These are phyloP conservation scores for Triticum timopheevii DNA, from an alignment of 176 grass and related monocot species.

Conservation along the genomic window DNA sequence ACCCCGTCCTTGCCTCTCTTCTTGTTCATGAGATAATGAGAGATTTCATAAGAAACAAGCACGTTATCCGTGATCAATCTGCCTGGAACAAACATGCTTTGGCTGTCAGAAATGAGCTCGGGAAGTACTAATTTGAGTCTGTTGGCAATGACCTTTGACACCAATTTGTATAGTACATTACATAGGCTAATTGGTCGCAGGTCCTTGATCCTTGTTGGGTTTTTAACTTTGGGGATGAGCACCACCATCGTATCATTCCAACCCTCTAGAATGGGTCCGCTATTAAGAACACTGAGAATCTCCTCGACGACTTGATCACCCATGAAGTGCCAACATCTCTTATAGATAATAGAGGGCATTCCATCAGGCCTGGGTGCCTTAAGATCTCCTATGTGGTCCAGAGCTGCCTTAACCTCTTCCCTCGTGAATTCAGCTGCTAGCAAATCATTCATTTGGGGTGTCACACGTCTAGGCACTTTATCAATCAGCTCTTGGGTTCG, in stretches of 20 bases:
- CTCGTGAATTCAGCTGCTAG: not conserved
- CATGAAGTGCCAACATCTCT: not conserved
- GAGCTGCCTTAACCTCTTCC: not conserved
- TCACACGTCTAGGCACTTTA: not conserved
- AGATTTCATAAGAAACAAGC: not conserved
- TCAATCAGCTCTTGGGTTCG: not conserved
- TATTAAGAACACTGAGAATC: not conserved
- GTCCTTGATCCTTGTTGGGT: not conserved
- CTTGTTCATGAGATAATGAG: not conserved
- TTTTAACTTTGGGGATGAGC: not conserved
- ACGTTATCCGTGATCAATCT: not conserved
- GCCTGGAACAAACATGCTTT: not conserved
- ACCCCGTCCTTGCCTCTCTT: too few species aligned
- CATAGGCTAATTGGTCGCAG: not conserved
- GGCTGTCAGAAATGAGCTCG: not conserved
- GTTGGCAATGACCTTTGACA: not conserved
- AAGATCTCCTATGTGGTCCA: not conserved
- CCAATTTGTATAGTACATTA: not conserved
- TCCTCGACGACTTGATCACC: not conserved
- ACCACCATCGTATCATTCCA: not conserved
- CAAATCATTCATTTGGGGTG: not conserved
- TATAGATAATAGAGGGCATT: not conserved
- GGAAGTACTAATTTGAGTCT: not conserved
- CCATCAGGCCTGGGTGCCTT: not conserved
- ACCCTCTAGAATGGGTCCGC: not conserved